These are phyloP conservation scores for Pleomassaria siparia DNA, from an alignment of 2,329 filamentous ascomycete genomes.

Conservation along the genomic window DNA sequence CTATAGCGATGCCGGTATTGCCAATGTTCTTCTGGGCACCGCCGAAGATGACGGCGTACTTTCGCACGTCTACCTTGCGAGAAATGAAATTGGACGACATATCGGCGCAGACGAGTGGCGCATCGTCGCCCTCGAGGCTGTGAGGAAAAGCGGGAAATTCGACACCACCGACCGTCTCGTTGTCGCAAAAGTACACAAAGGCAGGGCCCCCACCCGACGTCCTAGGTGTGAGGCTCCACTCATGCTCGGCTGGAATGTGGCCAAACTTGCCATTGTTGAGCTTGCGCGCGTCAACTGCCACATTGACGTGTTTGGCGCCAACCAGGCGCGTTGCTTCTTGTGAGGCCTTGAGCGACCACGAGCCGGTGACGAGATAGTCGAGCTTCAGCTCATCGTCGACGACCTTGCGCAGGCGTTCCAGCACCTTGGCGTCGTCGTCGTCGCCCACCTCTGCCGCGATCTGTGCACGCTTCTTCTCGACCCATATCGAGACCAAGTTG, in stretches of 20 bases:
- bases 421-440: conserved; percentile 59
- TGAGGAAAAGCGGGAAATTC: conserved; percentile 79
- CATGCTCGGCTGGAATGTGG: conserved; percentile 73
- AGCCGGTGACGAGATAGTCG: conserved; percentile 89
- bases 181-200: conserved; percentile 88
- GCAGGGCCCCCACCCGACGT: conserved; percentile 58
- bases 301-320: conserved; percentile 77
- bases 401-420: conserved; percentile 63
- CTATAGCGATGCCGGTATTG: conserved; percentile 80
- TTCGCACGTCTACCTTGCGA: conserved; percentile 71
- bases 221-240: conserved; percentile 70
- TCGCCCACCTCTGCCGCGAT: conserved; percentile 59
- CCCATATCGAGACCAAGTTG: conserved; percentile 83
- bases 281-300: conserved; percentile 67
- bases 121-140: conserved; percentile 64
- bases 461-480: conserved; percentile 65
- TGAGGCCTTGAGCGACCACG: conserved; percentile 86
- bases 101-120: conserved; percentile 78
- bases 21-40: conserved; percentile 96
- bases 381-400: conserved; percentile 72
- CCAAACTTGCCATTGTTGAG: conserved; percentile 80
- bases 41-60: conserved; percentile 83
- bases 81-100: conserved; percentile 95
- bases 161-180: conserved; percentile 92
- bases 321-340: conserved; percentile 79